Evolutionary conservation across 805 yeast species (phyloP).

Genomic region (Nakazawaea sp.): DNA sequence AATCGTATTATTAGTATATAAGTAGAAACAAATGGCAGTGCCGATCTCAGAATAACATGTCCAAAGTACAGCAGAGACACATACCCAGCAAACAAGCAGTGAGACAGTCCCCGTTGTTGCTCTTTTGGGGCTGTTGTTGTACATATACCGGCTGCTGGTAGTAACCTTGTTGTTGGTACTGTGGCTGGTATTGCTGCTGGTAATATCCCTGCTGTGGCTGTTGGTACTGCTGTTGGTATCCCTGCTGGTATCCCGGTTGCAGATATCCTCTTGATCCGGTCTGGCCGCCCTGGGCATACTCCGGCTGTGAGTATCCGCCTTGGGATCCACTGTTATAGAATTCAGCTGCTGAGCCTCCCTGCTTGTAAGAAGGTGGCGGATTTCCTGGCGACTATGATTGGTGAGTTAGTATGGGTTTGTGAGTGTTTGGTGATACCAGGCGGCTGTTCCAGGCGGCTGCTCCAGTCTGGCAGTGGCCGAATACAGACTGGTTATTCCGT

Average conservation of each 20-base stretch:
- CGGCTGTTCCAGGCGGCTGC: too few species aligned
- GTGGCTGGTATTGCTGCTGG: constrained; percentile 21
- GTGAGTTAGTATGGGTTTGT: background rate
- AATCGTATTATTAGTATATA: too few species aligned
- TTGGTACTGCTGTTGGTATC: constrained; percentile 17
- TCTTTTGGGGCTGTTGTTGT: constrained; percentile 40
- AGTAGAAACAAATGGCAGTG: too few species aligned
- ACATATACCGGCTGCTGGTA: constrained; percentile 42
- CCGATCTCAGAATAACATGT: constrained; percentile 41
- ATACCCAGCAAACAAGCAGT: constrained; percentile 48
- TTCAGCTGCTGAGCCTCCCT: constrained; percentile 15
- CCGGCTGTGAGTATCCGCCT: constrained; percentile 3
- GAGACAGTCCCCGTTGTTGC: constrained; percentile 35
- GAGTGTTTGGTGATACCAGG: too few species aligned
- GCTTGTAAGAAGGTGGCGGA: constrained; percentile 11
- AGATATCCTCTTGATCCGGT: background rate
- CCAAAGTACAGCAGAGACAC: constrained; percentile 51
- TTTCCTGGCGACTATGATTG: constrained; percentile 10
- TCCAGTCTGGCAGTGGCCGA: too few species aligned
- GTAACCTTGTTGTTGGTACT: constrained; percentile 13
- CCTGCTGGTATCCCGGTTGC: constrained; percentile 11
- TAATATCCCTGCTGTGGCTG: constrained; percentile 16
- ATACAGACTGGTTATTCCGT: too few species aligned
- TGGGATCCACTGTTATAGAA: constrained; percentile 11
- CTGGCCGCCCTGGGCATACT: background rate